Evolutionary conservation across 208 protist species (phyloP).

Genomic region (Trypanosoma avium): DNA sequence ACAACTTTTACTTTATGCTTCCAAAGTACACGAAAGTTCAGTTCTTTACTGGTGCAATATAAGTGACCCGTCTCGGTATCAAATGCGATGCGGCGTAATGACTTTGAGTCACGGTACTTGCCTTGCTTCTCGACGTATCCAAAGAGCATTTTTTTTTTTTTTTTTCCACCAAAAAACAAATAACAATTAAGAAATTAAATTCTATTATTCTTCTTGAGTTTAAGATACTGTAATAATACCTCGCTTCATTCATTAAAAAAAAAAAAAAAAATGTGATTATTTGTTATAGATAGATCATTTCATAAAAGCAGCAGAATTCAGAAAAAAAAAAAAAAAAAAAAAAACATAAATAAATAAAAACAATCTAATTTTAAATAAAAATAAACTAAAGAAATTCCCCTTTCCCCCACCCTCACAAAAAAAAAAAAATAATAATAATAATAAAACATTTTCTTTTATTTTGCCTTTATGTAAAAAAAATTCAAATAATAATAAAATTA

Average conservation of each 20-base stretch:
- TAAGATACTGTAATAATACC: too few relatives aligned
- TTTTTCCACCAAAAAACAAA: too few relatives aligned
- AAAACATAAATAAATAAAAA: slow-evolving; percentile 2
- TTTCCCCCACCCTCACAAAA: not conserved
- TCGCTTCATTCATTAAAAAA: too few relatives aligned
- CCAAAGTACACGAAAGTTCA: slow-evolving; percentile 7
- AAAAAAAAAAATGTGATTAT: too few relatives aligned
- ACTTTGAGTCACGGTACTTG: slow-evolving; percentile 27
- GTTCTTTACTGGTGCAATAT: slow-evolving; percentile 44
- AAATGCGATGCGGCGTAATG: slow-evolving; percentile 36
- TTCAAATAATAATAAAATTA: not conserved
- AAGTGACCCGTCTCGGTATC: slow-evolving; percentile 38
- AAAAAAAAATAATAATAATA: slow-evolving; percentile 9
- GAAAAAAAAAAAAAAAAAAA: not conserved
- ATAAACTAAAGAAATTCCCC: not conserved
- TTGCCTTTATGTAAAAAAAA: not conserved
- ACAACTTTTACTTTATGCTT: slow-evolving; percentile 16
- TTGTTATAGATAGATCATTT: too few relatives aligned
- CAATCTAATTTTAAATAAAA: not conserved
- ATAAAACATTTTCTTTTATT: not conserved
- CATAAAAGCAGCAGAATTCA: too few relatives aligned
- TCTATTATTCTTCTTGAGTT: too few relatives aligned
- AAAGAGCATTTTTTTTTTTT: too few relatives aligned
- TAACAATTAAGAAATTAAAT: too few relatives aligned
- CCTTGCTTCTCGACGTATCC: slow-evolving; percentile 46